These are phyloP conservation scores for Naegleria gruberi DNA, from an alignment of 208 protist genomes.

Conservation along the genomic window DNA sequence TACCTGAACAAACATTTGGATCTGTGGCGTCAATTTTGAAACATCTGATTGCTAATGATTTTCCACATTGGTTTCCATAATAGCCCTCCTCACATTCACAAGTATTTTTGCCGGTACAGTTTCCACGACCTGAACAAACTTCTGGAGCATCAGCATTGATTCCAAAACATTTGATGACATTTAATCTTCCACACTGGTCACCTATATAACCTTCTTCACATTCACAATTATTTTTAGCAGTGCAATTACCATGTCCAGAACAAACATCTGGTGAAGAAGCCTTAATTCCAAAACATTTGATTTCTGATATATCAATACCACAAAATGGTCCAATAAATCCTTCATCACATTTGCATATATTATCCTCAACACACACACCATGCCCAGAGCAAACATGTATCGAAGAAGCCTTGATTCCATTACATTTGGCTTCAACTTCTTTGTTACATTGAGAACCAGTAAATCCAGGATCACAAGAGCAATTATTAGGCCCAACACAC, in stretches of 20 bases:
- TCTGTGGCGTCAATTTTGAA: background rate
- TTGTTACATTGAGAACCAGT: background rate
- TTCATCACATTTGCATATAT: background rate
- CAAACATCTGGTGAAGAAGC: background rate
- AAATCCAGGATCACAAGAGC: background rate
- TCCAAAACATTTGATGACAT: background rate
- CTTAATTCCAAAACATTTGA: background rate
- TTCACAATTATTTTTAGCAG: background rate
- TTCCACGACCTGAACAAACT: background rate
- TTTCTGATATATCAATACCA: too few relatives aligned
- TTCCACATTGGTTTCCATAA: background rate
- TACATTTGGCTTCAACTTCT: background rate
- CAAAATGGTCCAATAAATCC: background rate
- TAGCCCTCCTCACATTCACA: background rate
- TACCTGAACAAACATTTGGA: background rate
- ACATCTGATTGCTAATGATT: background rate
- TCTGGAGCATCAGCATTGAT: background rate
- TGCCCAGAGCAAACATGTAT: background rate
- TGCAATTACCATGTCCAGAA: background rate
- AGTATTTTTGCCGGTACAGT: background rate
- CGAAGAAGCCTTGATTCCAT: background rate
- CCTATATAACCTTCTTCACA: background rate
- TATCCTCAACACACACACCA: background rate
- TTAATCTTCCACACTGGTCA: background rate
- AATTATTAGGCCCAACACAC: slow-evolving; percentile 1